Evolutionary conservation across 75 land plant genomes (phyloP), one percentile per base, ranked within the genome.

Genomic region (Pinus taeda): DNA sequence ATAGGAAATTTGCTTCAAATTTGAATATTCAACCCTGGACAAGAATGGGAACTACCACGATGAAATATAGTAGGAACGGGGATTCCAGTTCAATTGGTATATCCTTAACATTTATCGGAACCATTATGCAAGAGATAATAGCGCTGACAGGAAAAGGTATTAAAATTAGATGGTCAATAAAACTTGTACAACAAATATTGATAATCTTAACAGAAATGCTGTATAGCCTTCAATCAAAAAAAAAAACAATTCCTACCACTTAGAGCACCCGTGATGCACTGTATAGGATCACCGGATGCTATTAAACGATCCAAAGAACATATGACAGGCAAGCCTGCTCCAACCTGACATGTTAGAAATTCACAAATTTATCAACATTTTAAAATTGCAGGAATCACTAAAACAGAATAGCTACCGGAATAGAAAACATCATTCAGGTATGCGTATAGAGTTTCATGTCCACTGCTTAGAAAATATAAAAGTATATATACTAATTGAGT

Each of bases 261-360:
- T 57, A 93, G 80, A 79, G 88, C 88, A 45, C 91, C 95, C 82
- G 85, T 76, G 62, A 93, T 82, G n/a, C 77, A 82, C 76, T 71
- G 39, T 8, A 93, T 72, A 26, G 89, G 78, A 59, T 93, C 95
- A 74, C 95, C 95, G 58, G 93, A 88, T 62, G 85, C 62, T 73
- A 91, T 57, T 15, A 89, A 49, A 24, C 93, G 93, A 36, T 74
- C 84, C 49, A 89, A 24, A 20, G 95, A 73, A 67, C 78, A 66
- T 75, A 92, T 90, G 65, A 92, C 88, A 60, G 97, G 97, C 82
- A 94, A 90, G 22, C 94, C 97, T 60, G 97, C 97, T 73, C 97
- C 97, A 88, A 94, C 97, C 94, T 92, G 72, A 69, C 22, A 18
- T 69, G 20, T 21, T 22, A 69, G 39, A 39, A 39, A 36, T 7